Percentiles rank a stretch among this genome's conserved stretches.
Evolutionary conservation across 805 yeast species (phyloP).

Genomic region (Ogataea trehaloabstinens): DNA sequence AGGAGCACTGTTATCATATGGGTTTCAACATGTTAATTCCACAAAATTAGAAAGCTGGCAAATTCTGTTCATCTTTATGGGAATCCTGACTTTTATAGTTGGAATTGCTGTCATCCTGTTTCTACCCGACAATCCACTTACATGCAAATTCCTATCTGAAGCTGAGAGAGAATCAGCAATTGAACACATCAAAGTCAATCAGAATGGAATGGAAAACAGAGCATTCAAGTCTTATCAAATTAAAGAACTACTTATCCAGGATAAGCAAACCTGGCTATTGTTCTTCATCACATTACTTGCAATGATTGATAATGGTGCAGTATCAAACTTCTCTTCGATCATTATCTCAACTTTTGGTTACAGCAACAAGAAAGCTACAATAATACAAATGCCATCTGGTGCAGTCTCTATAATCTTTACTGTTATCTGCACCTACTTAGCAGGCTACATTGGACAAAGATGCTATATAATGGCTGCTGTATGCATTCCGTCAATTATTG

Average conservation of each 20-base stretch:
- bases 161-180: conserved; percentile 34
- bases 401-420: conserved; percentile 30
- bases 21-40: conserved; percentile 24
- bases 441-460: conserved; percentile 16
- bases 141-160: conserved; percentile 28
- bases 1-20: conserved; percentile 28
- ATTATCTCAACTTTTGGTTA: conserved; percentile 21
- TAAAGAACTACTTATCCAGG: conserved; percentile 39
- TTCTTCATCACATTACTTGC: conserved; percentile 41
- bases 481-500: conserved; percentile 31
- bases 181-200: conserved; percentile 27
- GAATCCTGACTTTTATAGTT: conserved; percentile 26
- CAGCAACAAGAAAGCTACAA: conserved; percentile 28
- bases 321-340: conserved; percentile 26
- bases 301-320: conserved; percentile 43
- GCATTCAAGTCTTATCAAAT: conserved; percentile 28
- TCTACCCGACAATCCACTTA: conserved; percentile 29
- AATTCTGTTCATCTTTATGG: conserved; percentile 30
- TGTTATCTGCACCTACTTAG: conserved; percentile 6
- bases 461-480: conserved; percentile 13
- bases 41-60: conserved; percentile 25
- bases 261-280: conserved; percentile 48
- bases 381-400: conserved; percentile 34
- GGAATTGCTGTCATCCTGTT: conserved; percentile 26
- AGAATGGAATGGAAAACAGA: conserved; percentile 32